Evolutionary conservation across 306 rosid genomes (phyloP).

Genomic region (Begonia peltatifolia): DNA sequence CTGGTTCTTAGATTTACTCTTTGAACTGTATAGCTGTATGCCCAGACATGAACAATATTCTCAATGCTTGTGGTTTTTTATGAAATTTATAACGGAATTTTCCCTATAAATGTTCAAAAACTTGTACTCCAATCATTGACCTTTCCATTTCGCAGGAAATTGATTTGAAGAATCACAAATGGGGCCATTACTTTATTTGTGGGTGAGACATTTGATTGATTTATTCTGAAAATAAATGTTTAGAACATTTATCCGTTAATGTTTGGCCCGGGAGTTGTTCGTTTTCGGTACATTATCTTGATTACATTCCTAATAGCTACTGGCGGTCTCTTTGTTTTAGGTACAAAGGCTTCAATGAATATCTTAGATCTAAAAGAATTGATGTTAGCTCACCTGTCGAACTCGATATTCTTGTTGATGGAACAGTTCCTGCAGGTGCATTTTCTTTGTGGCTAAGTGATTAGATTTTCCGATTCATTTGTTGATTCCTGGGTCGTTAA

Average conservation of each 20-base stretch:
- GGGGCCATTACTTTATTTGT: slow-evolving; percentile 97
- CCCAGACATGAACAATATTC: not conserved
- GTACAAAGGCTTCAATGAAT: slow-evolving; percentile 86
- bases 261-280: not conserved
- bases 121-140: not conserved
- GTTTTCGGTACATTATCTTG: not conserved
- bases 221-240: no score
- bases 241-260: no score
- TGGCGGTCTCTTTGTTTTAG: slow-evolving; percentile 23
- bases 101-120: not conserved
- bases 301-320: slow-evolving; percentile 3
- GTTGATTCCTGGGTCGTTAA: no score
- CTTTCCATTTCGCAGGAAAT: slow-evolving; percentile 36
- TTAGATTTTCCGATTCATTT: no score
- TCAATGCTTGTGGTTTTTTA: not conserved
- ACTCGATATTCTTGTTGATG: slow-evolving; percentile 80
- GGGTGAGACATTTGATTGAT: slow-evolving; percentile 39
- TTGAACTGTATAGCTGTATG: not conserved
- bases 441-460: not conserved
- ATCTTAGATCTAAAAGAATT: slow-evolving; percentile 45
- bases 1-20: not conserved
- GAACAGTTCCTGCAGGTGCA: slow-evolving; percentile 85
- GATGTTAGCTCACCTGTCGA: slow-evolving; percentile 57
- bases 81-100: not conserved
- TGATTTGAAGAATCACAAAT: slow-evolving; percentile 79